Evolutionary conservation across 2,329 filamentous ascomycete species (phyloP), one percentile per base, ranked within the genome.

Genomic region (Emmonsiellopsis sp.): DNA sequence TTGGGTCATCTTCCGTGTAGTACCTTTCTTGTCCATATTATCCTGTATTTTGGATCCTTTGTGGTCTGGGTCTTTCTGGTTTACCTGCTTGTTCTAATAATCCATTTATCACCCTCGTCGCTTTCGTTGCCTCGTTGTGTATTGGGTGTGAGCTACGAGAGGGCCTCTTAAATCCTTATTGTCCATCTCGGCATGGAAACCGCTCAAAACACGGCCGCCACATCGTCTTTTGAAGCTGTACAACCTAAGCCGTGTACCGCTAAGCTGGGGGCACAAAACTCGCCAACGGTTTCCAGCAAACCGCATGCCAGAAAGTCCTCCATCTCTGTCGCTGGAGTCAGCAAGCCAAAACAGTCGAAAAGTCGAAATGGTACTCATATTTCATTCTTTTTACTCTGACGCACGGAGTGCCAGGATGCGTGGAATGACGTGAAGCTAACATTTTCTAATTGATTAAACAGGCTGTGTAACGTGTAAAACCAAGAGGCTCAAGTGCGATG

Each of bases 401-500:
- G 55, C 56, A 51, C 51, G 52, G 53, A 55, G 53, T 57, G 52
- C 40, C 51, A 40, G 30, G 54, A 49, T 52, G 32, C 3, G 46
- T 40, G 35, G 34, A 7, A 16, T 10, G 35, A 6, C 46, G 7
- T 10, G 7, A 49, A 3, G 43, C 40, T 55, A 46, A 47, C 42
- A 16, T 11, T 38, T n/a, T 45, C 20, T 34, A 15, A 30, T 10
- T 38, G 7, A 55, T 45, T 54, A 56, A 55, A 62, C 64, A 87
- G 85, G 85, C 59, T 88, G 85, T 69, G 77, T 83, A 60, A 87
- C 85, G 52, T 88, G 85, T 74, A 88, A 87, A 70, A 77, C 80
- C 57, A 87, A 87, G 70, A 76, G 85, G 55, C 71, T 88, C 51
- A 88, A 87, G 70, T 88, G 85, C 70, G 85, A 87, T 66, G 85